Evolutionary conservation across 768 basidiomycete species (phyloP), one percentile per base, ranked within the genome.

Genomic region (Dioszegia crocea): DNA sequence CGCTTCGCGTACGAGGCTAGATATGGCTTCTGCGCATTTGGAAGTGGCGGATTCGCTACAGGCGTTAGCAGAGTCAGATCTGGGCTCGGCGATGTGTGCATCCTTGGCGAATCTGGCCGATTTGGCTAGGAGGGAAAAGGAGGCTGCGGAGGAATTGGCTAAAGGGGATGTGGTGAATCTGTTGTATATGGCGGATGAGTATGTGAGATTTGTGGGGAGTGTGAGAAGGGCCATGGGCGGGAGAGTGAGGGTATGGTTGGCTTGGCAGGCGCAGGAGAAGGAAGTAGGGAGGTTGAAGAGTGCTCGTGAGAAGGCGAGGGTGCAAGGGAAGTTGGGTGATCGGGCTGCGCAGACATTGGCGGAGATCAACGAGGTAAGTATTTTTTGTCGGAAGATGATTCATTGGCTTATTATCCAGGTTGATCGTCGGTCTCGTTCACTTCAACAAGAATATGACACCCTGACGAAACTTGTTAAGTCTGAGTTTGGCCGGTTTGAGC

Each of bases 401-500:
- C 12, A 29, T 12, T 8, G 19, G 16, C 3, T 9, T 48, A 38
- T 48, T 6, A 26, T 14, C 12, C 61, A 96, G 90, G 87, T 88
- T 2, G 96, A 99, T 77, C 82, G 90, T 50, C 84, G 86, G 19
- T 85, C 88, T 3, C 77, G 88, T 43, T 91, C 94, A 46, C 83
- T 88, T 0, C 89, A 88, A 71, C 84, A 84, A 50, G 94, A 96
- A 63, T 99, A 88, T 71, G 93, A 97, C 43, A 84, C 88, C 21
- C 86, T 87, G 12, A 89, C 91, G 19, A 87, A 87, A 64, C 79
- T 96, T 19, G 86, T 91, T 66, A 98, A 98, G 77, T 79, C 83
- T 3, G 96, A 99, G 78, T 84, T 92, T 63, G 85, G 84, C 4
- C 81, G 94, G 41, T 97, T 98, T 71, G 94, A 99, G 78, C 84